These are phyloP conservation scores for Fusarium newnesense DNA, from an alignment of 2,329 filamentous ascomycete species.

Conservation along the genomic window DNA sequence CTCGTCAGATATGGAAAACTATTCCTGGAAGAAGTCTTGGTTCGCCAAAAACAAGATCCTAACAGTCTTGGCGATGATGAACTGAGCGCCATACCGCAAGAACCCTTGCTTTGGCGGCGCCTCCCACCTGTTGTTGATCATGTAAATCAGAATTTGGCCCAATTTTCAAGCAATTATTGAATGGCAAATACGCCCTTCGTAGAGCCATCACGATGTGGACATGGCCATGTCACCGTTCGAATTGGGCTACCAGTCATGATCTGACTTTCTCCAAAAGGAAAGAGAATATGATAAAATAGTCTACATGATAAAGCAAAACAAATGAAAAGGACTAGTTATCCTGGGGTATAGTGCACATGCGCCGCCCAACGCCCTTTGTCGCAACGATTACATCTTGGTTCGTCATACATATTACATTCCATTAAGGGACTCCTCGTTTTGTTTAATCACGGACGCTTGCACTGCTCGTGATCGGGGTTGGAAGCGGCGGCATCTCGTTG, in stretches of 20 bases:
- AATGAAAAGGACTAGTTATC: constrained; percentile 8
- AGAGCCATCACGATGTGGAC: neutral
- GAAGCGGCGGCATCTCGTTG: constrained; percentile 40
- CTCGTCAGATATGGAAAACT: neutral
- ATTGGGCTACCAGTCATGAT: neutral
- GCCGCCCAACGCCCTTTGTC: constrained; percentile 26
- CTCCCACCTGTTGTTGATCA: neutral
- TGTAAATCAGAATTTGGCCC: neutral
- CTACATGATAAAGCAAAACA: constrained; percentile 3
- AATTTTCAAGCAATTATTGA: neutral
- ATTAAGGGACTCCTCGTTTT: neutral
- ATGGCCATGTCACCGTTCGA: neutral
- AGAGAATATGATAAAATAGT: neutral
- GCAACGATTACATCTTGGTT: neutral
- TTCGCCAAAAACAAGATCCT: neutral
- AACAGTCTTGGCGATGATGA: neutral
- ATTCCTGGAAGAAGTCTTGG: neutral
- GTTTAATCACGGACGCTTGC: constrained; percentile 12
- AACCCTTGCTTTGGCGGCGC: neutral
- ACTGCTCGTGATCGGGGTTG: constrained; percentile 21
- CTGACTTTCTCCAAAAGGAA: neutral
- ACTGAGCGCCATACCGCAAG: neutral
- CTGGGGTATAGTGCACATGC: constrained; percentile 34
- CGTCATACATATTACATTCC: constrained; percentile 14
- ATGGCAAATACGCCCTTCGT: neutral